Conservation (phyloP, 345 rosid species). For the Corchorus olitorius region DNA sequence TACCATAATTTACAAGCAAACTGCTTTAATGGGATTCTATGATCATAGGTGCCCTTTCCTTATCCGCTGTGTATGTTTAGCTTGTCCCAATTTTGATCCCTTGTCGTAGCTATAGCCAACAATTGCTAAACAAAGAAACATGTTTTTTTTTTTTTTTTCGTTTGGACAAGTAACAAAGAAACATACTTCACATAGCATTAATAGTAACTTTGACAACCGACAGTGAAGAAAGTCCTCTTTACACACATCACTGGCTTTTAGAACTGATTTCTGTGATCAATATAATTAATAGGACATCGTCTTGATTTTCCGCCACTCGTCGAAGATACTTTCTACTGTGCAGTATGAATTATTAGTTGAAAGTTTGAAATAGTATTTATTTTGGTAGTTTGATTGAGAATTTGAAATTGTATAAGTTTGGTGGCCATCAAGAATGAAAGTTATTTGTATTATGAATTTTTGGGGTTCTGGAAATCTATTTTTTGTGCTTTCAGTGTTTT, state of each 20-base stretch:
- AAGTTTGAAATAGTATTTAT: background rate
- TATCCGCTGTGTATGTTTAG: background rate
- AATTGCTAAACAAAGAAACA: background rate
- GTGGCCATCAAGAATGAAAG: background rate
- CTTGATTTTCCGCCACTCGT: background rate
- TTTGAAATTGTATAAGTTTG: background rate
- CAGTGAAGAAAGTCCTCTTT: background rate
- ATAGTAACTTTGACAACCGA: background rate
- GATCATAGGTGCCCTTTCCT: background rate
- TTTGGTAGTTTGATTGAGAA: background rate
- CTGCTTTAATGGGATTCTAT: background rate
- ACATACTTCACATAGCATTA: background rate
- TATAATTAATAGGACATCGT: background rate
- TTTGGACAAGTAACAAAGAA: background rate
- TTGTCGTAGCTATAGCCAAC: background rate
- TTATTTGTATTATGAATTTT: background rate
- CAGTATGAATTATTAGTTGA: background rate
- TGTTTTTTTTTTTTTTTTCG: too few species aligned
- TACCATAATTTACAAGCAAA: conserved; percentile 6
- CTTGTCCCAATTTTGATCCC: background rate
- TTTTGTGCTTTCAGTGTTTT: background rate
- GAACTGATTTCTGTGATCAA: background rate
- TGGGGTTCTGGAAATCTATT: background rate
- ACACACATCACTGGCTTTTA: background rate
- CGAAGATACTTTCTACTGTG: background rate